These are phyloP conservation scores for Pelargonium nanum DNA, from an alignment of 345 rosid genomes.

Conservation along the genomic window DNA sequence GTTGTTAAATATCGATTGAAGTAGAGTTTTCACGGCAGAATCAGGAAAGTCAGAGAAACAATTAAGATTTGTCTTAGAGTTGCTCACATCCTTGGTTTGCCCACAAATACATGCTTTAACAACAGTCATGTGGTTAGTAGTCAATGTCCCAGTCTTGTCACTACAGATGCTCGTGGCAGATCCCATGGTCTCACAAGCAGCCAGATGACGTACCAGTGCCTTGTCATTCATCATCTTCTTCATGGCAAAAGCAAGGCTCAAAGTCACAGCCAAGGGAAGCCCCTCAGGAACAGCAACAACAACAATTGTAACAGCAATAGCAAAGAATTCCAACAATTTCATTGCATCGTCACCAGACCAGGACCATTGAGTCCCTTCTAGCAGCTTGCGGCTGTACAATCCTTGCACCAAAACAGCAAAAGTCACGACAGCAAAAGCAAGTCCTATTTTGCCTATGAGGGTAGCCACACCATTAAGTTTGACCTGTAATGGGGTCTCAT, in stretches of 20 bases:
- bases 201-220: constrained; percentile 74
- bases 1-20: constrained; percentile 72
- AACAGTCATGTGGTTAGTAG: constrained; percentile 79
- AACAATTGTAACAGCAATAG: constrained; percentile 81
- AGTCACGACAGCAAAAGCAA: constrained; percentile 62
- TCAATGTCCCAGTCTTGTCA: constrained; percentile 88
- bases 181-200: constrained; percentile 97
- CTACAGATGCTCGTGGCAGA: constrained; percentile 81
- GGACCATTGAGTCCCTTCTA: constrained; percentile 42
- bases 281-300: constrained; percentile 98
- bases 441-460: constrained; percentile 67
- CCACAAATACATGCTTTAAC: constrained; percentile 66
- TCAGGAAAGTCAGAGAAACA: constrained; percentile 49
- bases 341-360: constrained; percentile 64
- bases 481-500: constrained; percentile 83
- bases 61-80: constrained; percentile 20
- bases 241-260: constrained; percentile 94
- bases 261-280: constrained; percentile 82
- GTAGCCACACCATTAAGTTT: constrained; percentile 78
- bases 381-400: constrained; percentile 41
- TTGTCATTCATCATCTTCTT: constrained; percentile 91
- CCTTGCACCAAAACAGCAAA: constrained; percentile 72
- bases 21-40: constrained; percentile 38
- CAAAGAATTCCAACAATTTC: constrained; percentile 61
- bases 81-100: constrained; percentile 38